Evolutionary conservation across 371 early-diverging fungal genomes (phyloP), one percentile per base, ranked within the genome.

Genomic region (Actinomucor elegans): DNA sequence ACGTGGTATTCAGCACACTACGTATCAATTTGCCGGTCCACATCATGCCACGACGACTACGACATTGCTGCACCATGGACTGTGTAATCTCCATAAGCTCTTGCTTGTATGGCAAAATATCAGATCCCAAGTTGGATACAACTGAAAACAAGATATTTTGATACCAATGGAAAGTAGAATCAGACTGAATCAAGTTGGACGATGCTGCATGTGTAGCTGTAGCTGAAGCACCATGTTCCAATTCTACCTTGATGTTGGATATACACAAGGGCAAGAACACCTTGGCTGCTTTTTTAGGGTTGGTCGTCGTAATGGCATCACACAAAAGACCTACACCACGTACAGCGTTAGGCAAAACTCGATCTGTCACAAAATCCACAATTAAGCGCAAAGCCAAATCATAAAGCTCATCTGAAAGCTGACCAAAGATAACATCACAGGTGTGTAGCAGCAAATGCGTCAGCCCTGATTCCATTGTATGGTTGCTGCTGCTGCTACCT

Each of bases 151-250:
- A 52, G 33, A 90, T 81, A 12, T 69, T 71, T 57, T 93, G 92
- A 48, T 87, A 84, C 86, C 92, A 92, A 55, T 91, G 91, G 40
- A 93, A 65, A 1, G 86, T 80, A 1, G 84, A 65, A 56, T 92
- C 92, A 0, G 84, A 81, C 64, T 74, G 87, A 69, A 79, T 80
- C 27, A 53, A 71, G 32, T 65, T 75, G n/a, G 77, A 81, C 15
- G 81, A 48, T n/a, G 63, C 69, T 17, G 83, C 63, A 36, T 79
- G 67, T n/a, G 77, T 63, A 2, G 81, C 79, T 2, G 71, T 66
- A 0, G 87, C 80, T 4, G 80, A 71, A 9, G 92, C 94, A 1
- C 89, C 91, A 24, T 86, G 78, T 44, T 84, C 80, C 11, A 93
- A 43, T 55, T 93, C 94, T 0, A 63, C 65, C 11, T 72, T 59